A percentile compares a stretch with the other conserved stretches of the same genome.
Evolutionary conservation across 768 basidiomycete species (phyloP).

Genomic region (Cystoderma amianthinum): DNA sequence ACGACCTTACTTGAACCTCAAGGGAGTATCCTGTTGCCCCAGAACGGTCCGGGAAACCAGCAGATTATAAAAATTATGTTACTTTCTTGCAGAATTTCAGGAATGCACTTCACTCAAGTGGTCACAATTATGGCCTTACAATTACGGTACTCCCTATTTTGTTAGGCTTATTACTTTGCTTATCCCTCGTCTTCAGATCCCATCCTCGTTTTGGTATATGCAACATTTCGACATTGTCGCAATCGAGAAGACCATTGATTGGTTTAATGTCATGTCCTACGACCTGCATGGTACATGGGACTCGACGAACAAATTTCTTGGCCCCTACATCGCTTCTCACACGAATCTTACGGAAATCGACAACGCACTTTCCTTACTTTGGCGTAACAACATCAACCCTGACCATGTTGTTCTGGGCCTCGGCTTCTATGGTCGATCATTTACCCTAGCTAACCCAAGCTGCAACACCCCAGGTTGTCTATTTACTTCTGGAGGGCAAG

Average conservation of each 20-base stretch:
- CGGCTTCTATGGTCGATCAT: conserved; percentile 13
- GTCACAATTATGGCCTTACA: neutral
- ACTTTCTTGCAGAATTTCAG: neutral
- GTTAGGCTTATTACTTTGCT: neutral
- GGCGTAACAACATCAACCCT: conserved; percentile 5
- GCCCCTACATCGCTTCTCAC: conserved; percentile 9
- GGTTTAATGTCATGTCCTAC: conserved; percentile 14
- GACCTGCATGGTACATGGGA: conserved; percentile 16
- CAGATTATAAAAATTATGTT: neutral
- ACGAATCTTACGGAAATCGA: conserved; percentile 14
- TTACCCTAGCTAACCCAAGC: conserved; percentile 8
- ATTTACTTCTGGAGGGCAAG: conserved; percentile 7
- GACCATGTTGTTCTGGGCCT: conserved; percentile 10
- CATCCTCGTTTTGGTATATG: no score
- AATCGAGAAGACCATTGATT: conserved; percentile 8
- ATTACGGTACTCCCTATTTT: neutral
- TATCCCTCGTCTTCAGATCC: neutral
- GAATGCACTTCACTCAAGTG: neutral
- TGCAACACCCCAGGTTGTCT: conserved; percentile 9
- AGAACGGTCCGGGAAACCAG: no score
- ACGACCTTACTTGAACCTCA: no score
- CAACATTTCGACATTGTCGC: conserved; percentile 6
- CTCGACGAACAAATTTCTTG: conserved; percentile 7
- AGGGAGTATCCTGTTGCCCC: no score
- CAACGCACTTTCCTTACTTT: conserved; percentile 6